phyloP scores from a whole-genome alignment of 2,329 filamentous ascomycete genomes.

The Cladophialophora yegresii region DNA sequence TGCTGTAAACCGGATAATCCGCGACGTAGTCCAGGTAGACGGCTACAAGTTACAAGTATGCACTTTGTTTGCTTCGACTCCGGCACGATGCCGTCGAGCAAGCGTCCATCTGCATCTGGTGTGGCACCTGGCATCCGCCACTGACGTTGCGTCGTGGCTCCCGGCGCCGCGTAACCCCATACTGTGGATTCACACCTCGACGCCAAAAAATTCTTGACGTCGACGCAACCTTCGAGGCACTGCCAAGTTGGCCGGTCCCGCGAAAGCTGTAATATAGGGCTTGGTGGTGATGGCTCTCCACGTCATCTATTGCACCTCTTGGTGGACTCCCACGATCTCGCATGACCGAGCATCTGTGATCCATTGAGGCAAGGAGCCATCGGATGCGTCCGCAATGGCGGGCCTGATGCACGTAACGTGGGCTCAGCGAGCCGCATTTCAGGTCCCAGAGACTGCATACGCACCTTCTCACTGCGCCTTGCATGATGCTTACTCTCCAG shows the following conservation, averaged over 20 bases:
- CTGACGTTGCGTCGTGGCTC: not conserved
- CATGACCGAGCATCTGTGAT: not conserved
- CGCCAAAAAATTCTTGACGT: not conserved
- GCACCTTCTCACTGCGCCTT: constrained; percentile 2
- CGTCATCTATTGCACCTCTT: not conserved
- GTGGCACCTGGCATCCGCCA: not conserved
- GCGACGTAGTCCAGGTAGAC: too few species aligned
- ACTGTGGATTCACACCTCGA: not conserved
- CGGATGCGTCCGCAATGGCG: not conserved
- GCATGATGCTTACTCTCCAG: constrained; percentile 6
- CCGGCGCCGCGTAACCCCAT: constrained; percentile 1
- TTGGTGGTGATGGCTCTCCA: not conserved
- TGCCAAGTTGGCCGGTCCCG: not conserved
- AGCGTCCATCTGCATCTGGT: not conserved
- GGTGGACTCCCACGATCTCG: not conserved
- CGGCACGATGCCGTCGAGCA: not conserved
- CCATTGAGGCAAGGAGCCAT: not conserved
- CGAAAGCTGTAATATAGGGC: not conserved
- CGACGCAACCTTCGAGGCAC: not conserved
- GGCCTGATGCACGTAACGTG: not conserved
- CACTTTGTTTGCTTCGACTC: not conserved
- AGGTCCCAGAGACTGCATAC: not conserved
- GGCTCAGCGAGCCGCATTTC: not conserved
- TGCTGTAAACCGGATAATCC: too few species aligned
- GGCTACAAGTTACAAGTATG: not conserved